Evolutionary conservation across 176 grass and related monocot genomes (phyloP).

Genomic region (Pharus latifolius): DNA sequence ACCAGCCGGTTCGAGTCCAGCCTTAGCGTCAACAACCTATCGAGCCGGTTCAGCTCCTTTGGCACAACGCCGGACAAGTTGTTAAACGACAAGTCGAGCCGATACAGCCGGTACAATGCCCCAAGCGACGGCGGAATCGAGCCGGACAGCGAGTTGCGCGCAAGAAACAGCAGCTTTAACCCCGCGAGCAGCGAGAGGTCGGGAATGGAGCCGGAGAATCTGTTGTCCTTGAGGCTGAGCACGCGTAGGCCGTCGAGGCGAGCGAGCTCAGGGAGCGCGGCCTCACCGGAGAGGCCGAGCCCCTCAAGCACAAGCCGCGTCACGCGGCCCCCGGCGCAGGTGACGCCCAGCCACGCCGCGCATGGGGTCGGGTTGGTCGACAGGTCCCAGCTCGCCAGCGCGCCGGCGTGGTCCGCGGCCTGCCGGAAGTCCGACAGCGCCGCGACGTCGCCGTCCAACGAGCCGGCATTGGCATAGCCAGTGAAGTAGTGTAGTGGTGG

Average conservation of each 20-base stretch:
- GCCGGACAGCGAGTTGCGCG: constrained; percentile 59
- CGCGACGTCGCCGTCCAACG: constrained; percentile 41
- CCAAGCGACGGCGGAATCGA: constrained; percentile 44
- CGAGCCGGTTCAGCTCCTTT: constrained; percentile 32
- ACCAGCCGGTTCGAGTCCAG: constrained; percentile 65
- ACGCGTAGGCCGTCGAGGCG: constrained; percentile 63
- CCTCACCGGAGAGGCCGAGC: constrained; percentile 34
- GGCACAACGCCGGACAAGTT: constrained; percentile 58
- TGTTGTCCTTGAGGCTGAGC: constrained; percentile 82
- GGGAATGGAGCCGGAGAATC: constrained; percentile 40
- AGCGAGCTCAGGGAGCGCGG: constrained; percentile 31
- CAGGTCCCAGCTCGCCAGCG: constrained; percentile 54
- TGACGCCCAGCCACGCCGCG: constrained; percentile 61
- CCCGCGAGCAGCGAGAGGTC: constrained; percentile 60
- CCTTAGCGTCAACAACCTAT: constrained; percentile 60
- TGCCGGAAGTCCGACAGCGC: constrained; percentile 54
- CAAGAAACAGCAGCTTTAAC: constrained; percentile 81
- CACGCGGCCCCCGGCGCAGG: constrained; percentile 56
- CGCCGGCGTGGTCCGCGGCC: constrained; percentile 24
- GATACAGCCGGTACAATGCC: constrained; percentile 47
- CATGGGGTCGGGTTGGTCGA: constrained; percentile 45
- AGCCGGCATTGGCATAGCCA: constrained; percentile 21
- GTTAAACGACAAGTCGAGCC: constrained; percentile 75
- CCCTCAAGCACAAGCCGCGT: constrained; percentile 75
- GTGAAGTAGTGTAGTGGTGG: background rate